Evolutionary conservation across 768 basidiomycete species (phyloP), one percentile per base, ranked within the genome.

Genomic region (Mycena rebaudengoi): DNA sequence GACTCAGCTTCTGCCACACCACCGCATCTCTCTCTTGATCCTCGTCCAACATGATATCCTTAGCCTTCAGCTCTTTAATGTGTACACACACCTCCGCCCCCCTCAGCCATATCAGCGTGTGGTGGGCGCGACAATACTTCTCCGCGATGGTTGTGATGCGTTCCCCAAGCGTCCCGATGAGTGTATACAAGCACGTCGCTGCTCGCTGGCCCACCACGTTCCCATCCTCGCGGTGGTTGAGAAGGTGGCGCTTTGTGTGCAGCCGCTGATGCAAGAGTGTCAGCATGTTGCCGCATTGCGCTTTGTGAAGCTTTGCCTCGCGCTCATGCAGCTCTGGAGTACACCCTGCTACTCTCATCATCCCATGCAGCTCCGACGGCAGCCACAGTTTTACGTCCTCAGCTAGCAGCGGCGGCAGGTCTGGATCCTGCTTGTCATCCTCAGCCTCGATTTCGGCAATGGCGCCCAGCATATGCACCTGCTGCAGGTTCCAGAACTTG

Each of bases 311-410:
- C 21, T 23, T 44, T 0, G 50, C 30, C 40, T 69, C 68, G 28
- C 37, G 29, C 29, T 39, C 44, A 18, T 12, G 26, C 10, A 69
- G 10, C n/a, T 33, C 43, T 20, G 5, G 20, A 25, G 4, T 32
- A 16, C 51, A 61, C 33, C 18, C 39, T 5, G 6, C 1, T 6
- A 25, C 11, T 3, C 51, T 53, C 13, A 33, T n/a, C 12, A 12
- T 33, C 16, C 7, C 1, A 4, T 33, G 23, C 37, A 69, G 16
- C 4, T 54, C 48, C 0, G 53, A 64, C 0, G 62, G 68, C 4
- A 69, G 13, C 56, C 57, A 69, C 1, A 69, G 62, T 52, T 37
- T 49, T 0, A 66, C 18, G n/a, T 50, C 46, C 32, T 66, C 69
- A 7, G 69, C 65, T 21, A n/a, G 39, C 7, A 44, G 41, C 0